A percentile compares a stretch with the other conserved stretches of the same genome.
Conservation (phyloP, 2,329 filamentous ascomycete species). For the Monilinia fructicola region DNA sequence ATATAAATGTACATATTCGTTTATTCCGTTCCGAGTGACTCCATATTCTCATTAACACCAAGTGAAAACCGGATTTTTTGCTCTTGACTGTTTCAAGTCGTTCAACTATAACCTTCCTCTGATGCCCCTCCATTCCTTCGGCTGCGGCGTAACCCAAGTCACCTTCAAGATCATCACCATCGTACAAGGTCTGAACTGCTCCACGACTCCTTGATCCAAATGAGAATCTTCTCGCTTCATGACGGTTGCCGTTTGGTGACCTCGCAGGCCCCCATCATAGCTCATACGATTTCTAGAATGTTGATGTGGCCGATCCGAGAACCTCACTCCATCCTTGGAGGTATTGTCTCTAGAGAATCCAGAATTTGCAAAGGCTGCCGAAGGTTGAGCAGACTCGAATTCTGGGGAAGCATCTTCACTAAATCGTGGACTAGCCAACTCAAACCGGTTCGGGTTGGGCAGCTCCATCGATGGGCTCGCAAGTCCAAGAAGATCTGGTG, state of each 20-base stretch:
- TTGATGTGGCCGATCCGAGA: constrained; percentile 35
- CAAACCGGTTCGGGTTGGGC: constrained; percentile 73
- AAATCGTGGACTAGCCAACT: constrained; percentile 52
- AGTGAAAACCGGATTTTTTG: constrained; percentile 89
- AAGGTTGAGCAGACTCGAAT: constrained; percentile 30
- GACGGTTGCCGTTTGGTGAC: constrained; percentile 28
- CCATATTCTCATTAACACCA: constrained; percentile 69
- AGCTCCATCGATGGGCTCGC: constrained; percentile 44
- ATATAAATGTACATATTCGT: constrained; percentile 20
- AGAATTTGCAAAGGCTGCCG: constrained; percentile 27
- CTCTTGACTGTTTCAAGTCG: constrained; percentile 92
- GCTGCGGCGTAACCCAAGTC: constrained; percentile 94
- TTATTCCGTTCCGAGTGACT: constrained; percentile 15
- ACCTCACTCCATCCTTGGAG: constrained; percentile 35
- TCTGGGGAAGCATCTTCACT: constrained; percentile 34
- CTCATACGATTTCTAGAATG: constrained; percentile 39
- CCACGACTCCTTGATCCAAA: constrained; percentile 42
- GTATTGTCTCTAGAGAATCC: constrained; percentile 23
- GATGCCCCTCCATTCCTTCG: constrained; percentile 87
- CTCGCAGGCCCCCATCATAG: constrained; percentile 40
- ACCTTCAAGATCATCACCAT: constrained; percentile 79
- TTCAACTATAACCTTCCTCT: constrained; percentile 95
- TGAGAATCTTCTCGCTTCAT: constrained; percentile 41
- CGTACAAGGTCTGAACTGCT: constrained; percentile 47
- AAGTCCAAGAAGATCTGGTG: constrained; percentile 62